Base-by-base conservation (phyloP, 1,284 basidiomycete genomes). In the Ustilago cynodontis region DNA sequence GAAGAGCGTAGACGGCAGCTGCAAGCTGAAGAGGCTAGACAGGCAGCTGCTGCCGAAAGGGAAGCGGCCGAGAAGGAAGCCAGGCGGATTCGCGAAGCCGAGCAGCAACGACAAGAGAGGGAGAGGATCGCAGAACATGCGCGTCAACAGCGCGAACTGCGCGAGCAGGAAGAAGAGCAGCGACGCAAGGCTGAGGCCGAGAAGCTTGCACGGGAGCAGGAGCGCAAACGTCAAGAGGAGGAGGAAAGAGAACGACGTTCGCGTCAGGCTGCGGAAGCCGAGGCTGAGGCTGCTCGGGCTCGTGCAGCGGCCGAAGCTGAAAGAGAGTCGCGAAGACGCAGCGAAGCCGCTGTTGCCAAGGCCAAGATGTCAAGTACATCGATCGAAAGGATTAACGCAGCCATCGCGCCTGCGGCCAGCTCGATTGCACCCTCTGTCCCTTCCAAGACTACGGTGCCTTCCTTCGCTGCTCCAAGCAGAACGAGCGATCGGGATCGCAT, bases 71-170 rank as follows among this genome's bases (percentile, higher is more conserved):
- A 49, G 20, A 56, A 45, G 20, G 65, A 68, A 28, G 62, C 52
- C 1, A 55, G 59, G 11, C 43, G 58, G 9, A 41, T 62, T 7
- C 57, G 60, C 10, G 43, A 53, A 7, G 58, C 31, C 20, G 69
- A 77, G 33, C 68, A 68, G 35, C 62, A 77, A 49, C 60, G 65
- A 37, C 43, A 60, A 52, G 73, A 77, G 43, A 39, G 65, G 39
- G 73, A 77, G 58, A 61, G 62, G 43, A 62, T 67, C 13, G 69
- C 69, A 20, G 71, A 69, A 33, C 65, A 64, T 35, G 63, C 61
- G 11, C 55, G 58, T 22, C 57, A 49, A 24, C 67, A 71, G 47
- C 65, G 65, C 10, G 64, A 70, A 43, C 43, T 62, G 26, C 59
- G 72, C 18, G 64, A 70, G 47, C 55, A 57, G 50, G 54, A 65